Conservation (phyloP, 2,329 filamentous ascomycete genomes). For the Thermoascus crustaceus region DNA sequence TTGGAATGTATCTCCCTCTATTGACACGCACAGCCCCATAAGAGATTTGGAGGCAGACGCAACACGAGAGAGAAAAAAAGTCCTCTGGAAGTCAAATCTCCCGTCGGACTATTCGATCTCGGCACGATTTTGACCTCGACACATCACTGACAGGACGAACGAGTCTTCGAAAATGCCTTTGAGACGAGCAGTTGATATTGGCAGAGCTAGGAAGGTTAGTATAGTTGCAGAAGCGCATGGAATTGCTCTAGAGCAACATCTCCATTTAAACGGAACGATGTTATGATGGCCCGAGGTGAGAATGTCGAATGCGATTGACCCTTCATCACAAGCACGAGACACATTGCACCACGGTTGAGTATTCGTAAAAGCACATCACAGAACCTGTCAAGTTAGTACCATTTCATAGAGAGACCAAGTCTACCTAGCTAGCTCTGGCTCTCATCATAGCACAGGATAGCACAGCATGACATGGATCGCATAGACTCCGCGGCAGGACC, state of each 20-base stretch:
- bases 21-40: conserved; percentile 37
- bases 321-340: too few species aligned
- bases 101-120: conserved; percentile 25
- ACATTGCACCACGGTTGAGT: too few species aligned
- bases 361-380: too few species aligned
- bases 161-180: conserved; percentile 39
- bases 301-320: too few species aligned
- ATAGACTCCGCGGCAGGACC: too few species aligned
- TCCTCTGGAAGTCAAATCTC: conserved; percentile 14
- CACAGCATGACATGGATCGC: too few species aligned
- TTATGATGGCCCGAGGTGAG: too few species aligned
- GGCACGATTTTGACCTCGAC: conserved; percentile 41
- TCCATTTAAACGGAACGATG: background rate
- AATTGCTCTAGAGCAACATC: background rate
- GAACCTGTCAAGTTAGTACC: too few species aligned
- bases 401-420: too few species aligned
- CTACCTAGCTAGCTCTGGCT: too few species aligned
- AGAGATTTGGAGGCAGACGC: conserved; percentile 26
- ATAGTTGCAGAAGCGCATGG: background rate
- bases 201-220: background rate
- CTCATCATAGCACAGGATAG: too few species aligned
- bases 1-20: conserved; percentile 35
- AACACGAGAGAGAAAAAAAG: conserved; percentile 37
- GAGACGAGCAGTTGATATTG: background rate
- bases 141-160: conserved; percentile 33